phyloP scores from a whole-genome alignment of 176 grass and related monocot species.

The Typha latifolia region DNA sequence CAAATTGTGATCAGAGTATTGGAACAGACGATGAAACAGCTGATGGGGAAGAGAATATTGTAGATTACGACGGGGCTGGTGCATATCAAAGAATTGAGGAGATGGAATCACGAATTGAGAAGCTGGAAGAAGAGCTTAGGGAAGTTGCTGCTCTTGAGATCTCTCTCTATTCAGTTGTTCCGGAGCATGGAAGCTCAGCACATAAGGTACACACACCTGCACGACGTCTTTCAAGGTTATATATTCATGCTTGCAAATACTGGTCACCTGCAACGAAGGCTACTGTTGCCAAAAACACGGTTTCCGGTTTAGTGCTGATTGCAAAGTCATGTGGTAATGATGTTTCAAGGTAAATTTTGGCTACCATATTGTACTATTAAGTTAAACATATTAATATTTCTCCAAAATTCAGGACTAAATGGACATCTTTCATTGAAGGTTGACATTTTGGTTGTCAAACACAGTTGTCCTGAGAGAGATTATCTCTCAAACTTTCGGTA shows the following conservation, averaged over 20 bases:
- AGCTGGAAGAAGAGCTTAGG: conserved; percentile 77
- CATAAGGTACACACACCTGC: conserved; percentile 96
- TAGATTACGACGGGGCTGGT: conserved; percentile 28
- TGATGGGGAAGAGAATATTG: conserved; percentile 64
- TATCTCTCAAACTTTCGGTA: conserved; percentile 60
- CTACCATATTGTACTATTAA: no score
- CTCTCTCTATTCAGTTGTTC: conserved; percentile 65
- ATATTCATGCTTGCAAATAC: conserved; percentile 63
- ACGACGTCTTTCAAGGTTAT: conserved; percentile 69
- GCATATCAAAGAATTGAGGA: conserved; percentile 30
- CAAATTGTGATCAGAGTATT: conserved; percentile 79
- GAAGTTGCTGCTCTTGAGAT: conserved; percentile 87
- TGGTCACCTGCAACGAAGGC: conserved; percentile 56
- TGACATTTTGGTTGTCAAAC: conserved; percentile 97
- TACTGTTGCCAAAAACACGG: conserved; percentile 58
- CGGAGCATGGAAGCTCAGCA: conserved; percentile 74
- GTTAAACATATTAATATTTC: no score
- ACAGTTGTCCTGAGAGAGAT: conserved; percentile 83
- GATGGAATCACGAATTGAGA: conserved; percentile 43
- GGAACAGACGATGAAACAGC: conserved; percentile 85
- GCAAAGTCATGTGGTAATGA: conserved; percentile 88
- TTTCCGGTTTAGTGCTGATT: conserved; percentile 69
- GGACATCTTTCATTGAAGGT: conserved; percentile 28
- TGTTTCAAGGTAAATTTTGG: conserved; percentile 69
- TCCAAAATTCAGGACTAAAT: no score